phyloP scores from a whole-genome alignment of 345 rosid species.

The Eucalyptus curtisii region DNA sequence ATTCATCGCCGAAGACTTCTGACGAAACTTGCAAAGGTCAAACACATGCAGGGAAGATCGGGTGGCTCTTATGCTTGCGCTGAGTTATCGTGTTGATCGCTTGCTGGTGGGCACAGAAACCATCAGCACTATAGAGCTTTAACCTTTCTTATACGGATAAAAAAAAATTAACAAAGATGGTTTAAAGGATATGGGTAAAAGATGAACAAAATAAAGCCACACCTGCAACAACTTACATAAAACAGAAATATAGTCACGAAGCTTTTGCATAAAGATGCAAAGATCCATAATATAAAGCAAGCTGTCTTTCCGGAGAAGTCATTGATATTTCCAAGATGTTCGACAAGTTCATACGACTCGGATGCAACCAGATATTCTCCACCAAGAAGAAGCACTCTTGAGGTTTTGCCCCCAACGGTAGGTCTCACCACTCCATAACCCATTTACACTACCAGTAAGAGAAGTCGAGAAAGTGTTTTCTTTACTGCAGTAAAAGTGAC shows the following conservation, averaged over 20 bases:
- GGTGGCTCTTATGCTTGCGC: not conserved
- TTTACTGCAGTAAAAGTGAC: conserved; percentile 73
- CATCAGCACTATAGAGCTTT: conserved; percentile 7
- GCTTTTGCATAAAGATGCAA: conserved; percentile 96
- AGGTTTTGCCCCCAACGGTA: conserved; percentile 85
- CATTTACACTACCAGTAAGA: conserved; percentile 89
- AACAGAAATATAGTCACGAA: conserved; percentile 82
- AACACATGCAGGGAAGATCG: too few relatives aligned
- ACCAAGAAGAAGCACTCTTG: conserved; percentile 72
- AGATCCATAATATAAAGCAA: too few relatives aligned
- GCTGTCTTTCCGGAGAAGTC: conserved; percentile 74
- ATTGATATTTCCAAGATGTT: conserved; percentile 85
- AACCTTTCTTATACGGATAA: not conserved
- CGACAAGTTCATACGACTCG: conserved; percentile 79
- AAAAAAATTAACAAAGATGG: not conserved
- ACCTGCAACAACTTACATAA: conserved; percentile 91
- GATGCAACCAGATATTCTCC: conserved; percentile 57
- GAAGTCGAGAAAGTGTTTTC: conserved; percentile 86
- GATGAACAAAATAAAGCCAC: conserved; percentile 21
- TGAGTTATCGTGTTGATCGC: not conserved
- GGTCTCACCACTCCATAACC: conserved; percentile 94
- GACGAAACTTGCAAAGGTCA: too few relatives aligned
- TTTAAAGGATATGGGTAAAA: not conserved
- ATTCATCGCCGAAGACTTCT: too few relatives aligned
- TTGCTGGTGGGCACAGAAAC: not conserved